These are phyloP conservation scores for Solanum tarapatanum DNA, from an alignment of 257 asterid species.

Conservation along the genomic window DNA sequence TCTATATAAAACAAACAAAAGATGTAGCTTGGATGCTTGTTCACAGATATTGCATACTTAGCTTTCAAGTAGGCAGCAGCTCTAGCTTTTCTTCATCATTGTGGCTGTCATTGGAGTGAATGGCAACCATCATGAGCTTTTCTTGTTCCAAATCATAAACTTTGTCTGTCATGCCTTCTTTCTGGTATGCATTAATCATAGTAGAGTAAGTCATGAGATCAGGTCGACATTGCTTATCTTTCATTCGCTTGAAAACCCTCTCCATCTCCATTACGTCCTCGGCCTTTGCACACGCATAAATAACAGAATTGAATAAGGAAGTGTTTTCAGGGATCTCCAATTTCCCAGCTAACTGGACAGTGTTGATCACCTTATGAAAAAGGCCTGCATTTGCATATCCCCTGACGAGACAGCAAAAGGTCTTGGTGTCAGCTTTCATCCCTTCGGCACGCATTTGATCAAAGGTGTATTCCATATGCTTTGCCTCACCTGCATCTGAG, in stretches of 20 bases:
- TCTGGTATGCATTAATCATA: slow-evolving; percentile 70
- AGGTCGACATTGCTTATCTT: slow-evolving; percentile 50
- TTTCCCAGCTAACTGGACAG: slow-evolving; percentile 66
- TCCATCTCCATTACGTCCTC: slow-evolving; percentile 90
- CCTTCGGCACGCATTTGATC: slow-evolving; percentile 83
- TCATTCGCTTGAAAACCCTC: slow-evolving; percentile 79
- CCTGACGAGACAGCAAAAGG: slow-evolving; percentile 73
- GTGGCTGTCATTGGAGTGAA: slow-evolving; percentile 6
- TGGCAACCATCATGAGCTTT: slow-evolving; percentile 11
- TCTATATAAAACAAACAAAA: background rate
- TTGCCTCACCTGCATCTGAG: slow-evolving; percentile 72
- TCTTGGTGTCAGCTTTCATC: slow-evolving; percentile 72
- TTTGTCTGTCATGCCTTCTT: slow-evolving; percentile 82
- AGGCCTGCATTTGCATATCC: slow-evolving; percentile 83
- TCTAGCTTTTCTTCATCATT: slow-evolving; percentile 11
- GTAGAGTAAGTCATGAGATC: slow-evolving; percentile 59
- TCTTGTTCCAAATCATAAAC: slow-evolving; percentile 68
- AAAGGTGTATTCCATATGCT: slow-evolving; percentile 72
- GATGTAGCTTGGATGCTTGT: background rate
- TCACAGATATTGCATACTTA: background rate
- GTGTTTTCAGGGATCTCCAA: slow-evolving; percentile 80
- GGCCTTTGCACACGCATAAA: slow-evolving; percentile 77
- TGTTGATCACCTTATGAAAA: slow-evolving; percentile 69
- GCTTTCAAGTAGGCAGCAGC: background rate
- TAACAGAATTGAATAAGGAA: slow-evolving; percentile 66